Evolutionary conservation across 257 asterid species (phyloP), one percentile per base, ranked within the genome.

Genomic region (Cordia subcordata): DNA sequence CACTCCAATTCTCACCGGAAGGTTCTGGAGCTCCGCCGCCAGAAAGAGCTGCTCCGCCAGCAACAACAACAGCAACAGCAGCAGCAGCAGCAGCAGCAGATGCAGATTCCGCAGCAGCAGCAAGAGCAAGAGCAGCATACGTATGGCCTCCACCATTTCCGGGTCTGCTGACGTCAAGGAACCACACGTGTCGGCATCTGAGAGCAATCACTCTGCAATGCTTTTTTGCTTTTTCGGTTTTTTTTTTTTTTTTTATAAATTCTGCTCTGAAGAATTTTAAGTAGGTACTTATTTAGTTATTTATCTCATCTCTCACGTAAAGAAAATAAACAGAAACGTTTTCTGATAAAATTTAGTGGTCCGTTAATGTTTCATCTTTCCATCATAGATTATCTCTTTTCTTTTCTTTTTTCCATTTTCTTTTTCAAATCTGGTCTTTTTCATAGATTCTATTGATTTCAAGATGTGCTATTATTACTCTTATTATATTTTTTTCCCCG

Each of bases 1-100:
- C 96, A 87, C 71, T 87, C 94, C 9, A 87, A 87, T 68, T 87
- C 94, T 20, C 96, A 87, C 61, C 79, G 88, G 82, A 87, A 87
- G 64, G 96, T 87, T 21, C 55, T 87, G 27, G 91, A 87, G 53
- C 84, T 86, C 40, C 79, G 90, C 53, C 80, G 90, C 58, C 95
- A 86, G 83, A 86, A 86, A 77, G 95, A 81, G 61, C 56, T 72
- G 61, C 44, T 58, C 62, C 78, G 53, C 49, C 82, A 69, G 13
- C 84, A 80, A 47, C 77, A 64, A 18, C 67, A 32, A 50, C 66
- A 57, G 49, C 68, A 54, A 73, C 73, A 70, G 68, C 58, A 64
- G 70, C 60, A 50, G 75, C 61, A 66, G 68, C 59, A 54, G 71
- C 79, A 78, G 65, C 79, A 75, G 23, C 81, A 73, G 57, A 74